A percentile compares a stretch with the other conserved stretches of the same genome.
phyloP scores from a whole-genome alignment of 1,284 basidiomycete species.

The Heterobasidion occidentale region DNA sequence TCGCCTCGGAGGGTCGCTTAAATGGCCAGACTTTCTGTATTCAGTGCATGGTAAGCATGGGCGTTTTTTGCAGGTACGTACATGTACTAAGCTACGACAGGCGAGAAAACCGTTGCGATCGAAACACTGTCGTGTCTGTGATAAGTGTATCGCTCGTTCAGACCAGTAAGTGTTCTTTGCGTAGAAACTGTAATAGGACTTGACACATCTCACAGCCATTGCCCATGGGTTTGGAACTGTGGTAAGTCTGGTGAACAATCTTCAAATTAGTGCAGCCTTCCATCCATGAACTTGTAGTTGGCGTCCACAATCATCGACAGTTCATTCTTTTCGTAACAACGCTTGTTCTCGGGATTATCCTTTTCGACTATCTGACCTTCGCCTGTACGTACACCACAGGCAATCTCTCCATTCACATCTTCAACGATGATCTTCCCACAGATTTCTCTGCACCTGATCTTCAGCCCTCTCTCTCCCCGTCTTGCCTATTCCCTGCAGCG shows the following conservation, averaged over 20 bases:
- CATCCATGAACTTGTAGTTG: conserved; percentile 46
- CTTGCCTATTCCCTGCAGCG: conserved; percentile 61
- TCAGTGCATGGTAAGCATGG: conserved; percentile 69
- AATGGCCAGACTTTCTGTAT: conserved; percentile 98
- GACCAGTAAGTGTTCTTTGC: conserved; percentile 69
- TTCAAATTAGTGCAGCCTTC: conserved; percentile 1
- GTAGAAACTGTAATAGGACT: background rate
- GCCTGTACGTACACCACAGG: conserved; percentile 50
- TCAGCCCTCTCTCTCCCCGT: conserved; percentile 33
- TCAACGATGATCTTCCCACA: conserved; percentile 15
- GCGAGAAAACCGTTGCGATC: conserved; percentile 87
- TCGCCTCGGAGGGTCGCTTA: conserved; percentile 80
- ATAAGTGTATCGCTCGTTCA: conserved; percentile 82
- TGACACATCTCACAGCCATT: conserved; percentile 54
- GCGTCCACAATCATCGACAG: conserved; percentile 91
- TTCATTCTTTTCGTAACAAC: conserved; percentile 87
- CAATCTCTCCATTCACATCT: conserved; percentile 1
- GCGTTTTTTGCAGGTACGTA: background rate
- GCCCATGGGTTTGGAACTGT: conserved; percentile 99
- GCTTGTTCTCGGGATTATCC: conserved; percentile 73
- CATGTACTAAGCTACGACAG: conserved; percentile 24
- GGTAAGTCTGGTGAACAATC: conserved; percentile 39
- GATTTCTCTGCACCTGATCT: conserved; percentile 42
- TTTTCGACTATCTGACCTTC: conserved; percentile 80
- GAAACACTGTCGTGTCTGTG: conserved; percentile 92